These are phyloP conservation scores for Metschnikowia rubicola DNA, from an alignment of 805 yeast species.

Conservation along the genomic window DNA sequence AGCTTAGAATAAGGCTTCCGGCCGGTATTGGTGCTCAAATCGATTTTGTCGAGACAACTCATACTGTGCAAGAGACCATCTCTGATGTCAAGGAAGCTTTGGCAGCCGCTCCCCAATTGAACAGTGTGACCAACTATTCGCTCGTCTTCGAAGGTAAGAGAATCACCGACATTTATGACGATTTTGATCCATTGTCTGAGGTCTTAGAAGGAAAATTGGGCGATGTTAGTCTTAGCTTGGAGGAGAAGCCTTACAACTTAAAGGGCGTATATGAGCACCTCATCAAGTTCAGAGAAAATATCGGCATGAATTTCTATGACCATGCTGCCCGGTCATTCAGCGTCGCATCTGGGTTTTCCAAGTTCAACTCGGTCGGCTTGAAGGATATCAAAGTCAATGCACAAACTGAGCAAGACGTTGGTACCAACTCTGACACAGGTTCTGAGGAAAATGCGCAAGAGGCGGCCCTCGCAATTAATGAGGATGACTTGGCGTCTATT, in stretches of 20 bases:
- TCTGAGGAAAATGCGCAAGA: constrained; percentile 8
- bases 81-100: constrained; percentile 58
- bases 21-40: constrained; percentile 17
- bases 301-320: constrained; percentile 48
- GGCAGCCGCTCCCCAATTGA: constrained; percentile 52
- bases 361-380: constrained; percentile 42
- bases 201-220: constrained; percentile 21
- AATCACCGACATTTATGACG: constrained; percentile 27
- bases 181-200: constrained; percentile 25
- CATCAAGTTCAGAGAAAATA: constrained; percentile 56
- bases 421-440: constrained; percentile 5
- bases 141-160: constrained; percentile 37
- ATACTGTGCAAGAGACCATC: constrained; percentile 44
- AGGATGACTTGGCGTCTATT: constrained; percentile 28
- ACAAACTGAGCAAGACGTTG: constrained; percentile 2
- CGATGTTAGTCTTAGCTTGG: constrained; percentile 42
- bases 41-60: constrained; percentile 27
- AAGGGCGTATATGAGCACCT: constrained; percentile 61
- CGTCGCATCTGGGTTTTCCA: constrained; percentile 48
- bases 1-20: constrained; percentile 22
- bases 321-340: constrained; percentile 42
- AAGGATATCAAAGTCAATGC: constrained; percentile 23
- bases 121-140: constrained; percentile 59
- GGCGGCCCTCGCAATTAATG: constrained; percentile 18
- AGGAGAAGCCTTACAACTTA: constrained; percentile 57